Base-by-base conservation (phyloP, 106 monocot species). In the Gastrodia elata region DNA sequence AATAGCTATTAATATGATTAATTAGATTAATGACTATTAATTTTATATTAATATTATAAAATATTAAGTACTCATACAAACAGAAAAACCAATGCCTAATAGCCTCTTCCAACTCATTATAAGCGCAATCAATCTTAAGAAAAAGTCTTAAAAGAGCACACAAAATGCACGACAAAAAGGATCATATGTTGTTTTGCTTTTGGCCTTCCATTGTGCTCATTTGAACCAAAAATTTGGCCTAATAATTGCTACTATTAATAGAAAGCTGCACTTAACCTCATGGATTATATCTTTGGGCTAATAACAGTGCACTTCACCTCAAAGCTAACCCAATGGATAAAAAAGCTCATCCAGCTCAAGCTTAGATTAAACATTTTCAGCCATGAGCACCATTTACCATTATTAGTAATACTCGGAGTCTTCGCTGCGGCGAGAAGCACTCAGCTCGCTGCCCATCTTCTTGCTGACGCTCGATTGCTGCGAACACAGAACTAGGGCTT, bases 341-440 rank as follows among this genome's bases (percentile, higher is more conserved):
- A 61, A 61, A 61, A n/a, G n/a, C n/a, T n/a, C n/a, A n/a, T n/a
- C n/a, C n/a, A n/a, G n/a, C n/a, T n/a, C n/a, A n/a, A n/a, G n/a
- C n/a, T n/a, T n/a, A n/a, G n/a, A n/a, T n/a, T n/a, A n/a, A n/a
- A n/a, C n/a, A n/a, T n/a, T n/a, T n/a, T n/a, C n/a, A n/a, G n/a
- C n/a, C n/a, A n/a, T n/a, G n/a, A n/a, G n/a, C n/a, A n/a, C n/a
- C n/a, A n/a, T n/a, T n/a, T n/a, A 72, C 79, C 69, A 80, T 27
- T 72, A 77, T 30, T 73, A 84, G 59, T 55, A 68, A 67, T 86
- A 82, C 73, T 88, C 88, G 32, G 94, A 91, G 25, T 87, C 87
- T 52, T 91, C 83, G 33, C 89, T 91, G 20, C 80, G 82, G 6
- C 73, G 76, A 49, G 89, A 89, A 7, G 80, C 20, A 67, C 86